Conservation (phyloP, 768 basidiomycete species). For the Filobasidium wieringae region DNA sequence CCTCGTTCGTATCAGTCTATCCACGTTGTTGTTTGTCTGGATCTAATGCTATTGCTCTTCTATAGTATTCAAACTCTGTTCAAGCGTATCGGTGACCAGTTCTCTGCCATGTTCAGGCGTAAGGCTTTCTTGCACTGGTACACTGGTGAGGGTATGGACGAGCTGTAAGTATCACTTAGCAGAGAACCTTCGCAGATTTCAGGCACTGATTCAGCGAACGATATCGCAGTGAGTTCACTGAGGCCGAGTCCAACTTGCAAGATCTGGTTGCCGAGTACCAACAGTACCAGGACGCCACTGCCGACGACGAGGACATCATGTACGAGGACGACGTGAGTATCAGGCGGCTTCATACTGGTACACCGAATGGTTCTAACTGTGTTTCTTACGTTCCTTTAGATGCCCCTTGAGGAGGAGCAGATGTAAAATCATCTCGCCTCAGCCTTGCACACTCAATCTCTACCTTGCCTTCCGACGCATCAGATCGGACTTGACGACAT, state of each 20-base stretch:
- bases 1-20: constrained; percentile 43
- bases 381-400: background rate
- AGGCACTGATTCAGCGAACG: no score
- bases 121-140: constrained; percentile 83
- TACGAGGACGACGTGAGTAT: constrained; percentile 27
- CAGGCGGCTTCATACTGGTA: background rate
- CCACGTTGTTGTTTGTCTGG: background rate
- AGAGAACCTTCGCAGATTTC: background rate
- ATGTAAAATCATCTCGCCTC: background rate
- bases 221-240: constrained; percentile 63
- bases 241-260: constrained; percentile 98
- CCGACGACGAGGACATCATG: constrained; percentile 31
- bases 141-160: constrained; percentile 96
- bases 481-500: background rate
- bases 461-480: background rate
- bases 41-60: background rate
- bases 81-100: constrained; percentile 97
- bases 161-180: constrained; percentile 37
- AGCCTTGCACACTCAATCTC: background rate
- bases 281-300: constrained; percentile 38
- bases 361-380: background rate
- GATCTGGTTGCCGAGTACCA: constrained; percentile 97
- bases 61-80: constrained; percentile 78
- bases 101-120: constrained; percentile 90
- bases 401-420: constrained; percentile 2